Evolutionary conservation across 306 rosid genomes (phyloP).

Genomic region (Gleditsia sinensis): DNA sequence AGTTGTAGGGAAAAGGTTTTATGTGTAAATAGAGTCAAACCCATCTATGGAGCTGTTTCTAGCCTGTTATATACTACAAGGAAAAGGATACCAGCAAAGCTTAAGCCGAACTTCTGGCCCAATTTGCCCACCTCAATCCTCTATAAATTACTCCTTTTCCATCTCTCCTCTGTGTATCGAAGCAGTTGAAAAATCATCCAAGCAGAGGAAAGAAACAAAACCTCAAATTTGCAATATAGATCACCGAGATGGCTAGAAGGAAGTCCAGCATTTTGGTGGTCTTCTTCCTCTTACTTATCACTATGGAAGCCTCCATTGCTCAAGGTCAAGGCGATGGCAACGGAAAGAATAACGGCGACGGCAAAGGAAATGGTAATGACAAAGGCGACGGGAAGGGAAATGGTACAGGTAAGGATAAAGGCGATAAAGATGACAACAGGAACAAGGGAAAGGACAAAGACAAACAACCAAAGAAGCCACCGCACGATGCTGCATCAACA

Average conservation of each 20-base stretch:
- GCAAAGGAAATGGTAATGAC: not conserved
- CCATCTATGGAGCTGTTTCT: not conserved
- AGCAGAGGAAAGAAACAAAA: constrained; percentile 29
- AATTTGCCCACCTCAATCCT: not conserved
- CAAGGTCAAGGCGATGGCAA: constrained; percentile 31
- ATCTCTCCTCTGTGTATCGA: constrained; percentile 19
- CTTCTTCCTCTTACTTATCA: constrained; percentile 44
- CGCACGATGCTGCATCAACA: constrained; percentile 22
- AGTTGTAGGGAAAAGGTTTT: not conserved
- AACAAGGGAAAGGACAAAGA: not conserved
- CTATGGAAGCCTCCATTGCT: constrained; percentile 47
- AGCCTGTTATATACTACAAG: not conserved
- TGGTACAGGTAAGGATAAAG: constrained; percentile 4
- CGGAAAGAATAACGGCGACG: no score
- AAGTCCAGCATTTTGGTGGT: constrained; percentile 44
- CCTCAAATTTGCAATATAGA: not conserved
- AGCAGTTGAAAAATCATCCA: constrained; percentile 24
- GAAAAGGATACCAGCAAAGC: constrained; percentile 24
- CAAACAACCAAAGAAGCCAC: not conserved
- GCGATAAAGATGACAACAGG: not conserved
- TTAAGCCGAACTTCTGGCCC: constrained; percentile 47
- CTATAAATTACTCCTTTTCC: constrained; percentile 23
- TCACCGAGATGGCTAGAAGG: constrained; percentile 46
- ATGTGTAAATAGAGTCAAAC: not conserved
- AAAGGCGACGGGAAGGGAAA: constrained; percentile 5